These are phyloP conservation scores for Leccinum ochraceum DNA, from an alignment of 768 basidiomycete genomes.

Conservation along the genomic window DNA sequence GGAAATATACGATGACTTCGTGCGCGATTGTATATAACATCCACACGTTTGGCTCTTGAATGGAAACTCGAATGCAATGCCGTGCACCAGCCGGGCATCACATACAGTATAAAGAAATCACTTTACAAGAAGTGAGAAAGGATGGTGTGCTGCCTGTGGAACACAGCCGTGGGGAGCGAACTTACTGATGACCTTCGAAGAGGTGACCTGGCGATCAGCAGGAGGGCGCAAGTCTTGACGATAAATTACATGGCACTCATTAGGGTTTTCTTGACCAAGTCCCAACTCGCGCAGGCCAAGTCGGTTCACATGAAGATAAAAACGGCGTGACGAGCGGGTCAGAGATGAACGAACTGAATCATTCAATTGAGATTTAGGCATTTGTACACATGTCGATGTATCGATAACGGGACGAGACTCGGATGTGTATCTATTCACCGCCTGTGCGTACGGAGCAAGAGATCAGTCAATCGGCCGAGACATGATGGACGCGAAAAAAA, in stretches of 20 bases:
- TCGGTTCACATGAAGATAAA: slow-evolving; percentile 77
- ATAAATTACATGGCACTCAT: background rate
- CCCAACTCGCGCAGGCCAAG: slow-evolving; percentile 76
- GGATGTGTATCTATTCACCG: background rate
- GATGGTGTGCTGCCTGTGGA: no score
- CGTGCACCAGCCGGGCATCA: no score
- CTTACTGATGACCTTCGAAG: no score
- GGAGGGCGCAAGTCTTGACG: no score
- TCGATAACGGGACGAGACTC: background rate
- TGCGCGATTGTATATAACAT: no score
- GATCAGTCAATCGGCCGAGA: slow-evolving; percentile 4
- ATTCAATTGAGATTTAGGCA: background rate
- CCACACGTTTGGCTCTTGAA: no score
- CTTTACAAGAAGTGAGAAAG: no score
- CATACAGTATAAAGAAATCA: no score
- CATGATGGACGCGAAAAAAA: background rate
- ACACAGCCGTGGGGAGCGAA: no score
- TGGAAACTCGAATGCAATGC: no score
- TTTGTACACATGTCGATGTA: background rate
- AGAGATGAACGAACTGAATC: background rate
- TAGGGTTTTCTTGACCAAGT: slow-evolving; percentile 56
- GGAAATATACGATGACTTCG: no score
- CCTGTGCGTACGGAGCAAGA: background rate
- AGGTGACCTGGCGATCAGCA: no score
- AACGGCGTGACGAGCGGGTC: slow-evolving; percentile 33